These are phyloP conservation scores for Jatropha podagrica DNA, from an alignment of 441 rosid genomes.

Conservation along the genomic window DNA sequence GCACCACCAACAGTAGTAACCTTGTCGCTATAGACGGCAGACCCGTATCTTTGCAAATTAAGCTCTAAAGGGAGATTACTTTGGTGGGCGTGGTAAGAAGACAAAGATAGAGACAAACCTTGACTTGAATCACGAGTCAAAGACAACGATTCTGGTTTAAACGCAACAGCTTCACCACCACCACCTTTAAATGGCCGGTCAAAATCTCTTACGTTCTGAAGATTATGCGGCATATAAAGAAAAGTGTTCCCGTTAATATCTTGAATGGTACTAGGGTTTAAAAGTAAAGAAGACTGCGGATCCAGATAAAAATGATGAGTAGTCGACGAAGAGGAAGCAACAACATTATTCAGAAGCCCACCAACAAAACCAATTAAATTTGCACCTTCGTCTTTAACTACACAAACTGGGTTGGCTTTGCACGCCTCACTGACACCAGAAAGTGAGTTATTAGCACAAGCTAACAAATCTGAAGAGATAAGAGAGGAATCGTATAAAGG, in stretches of 20 bases:
- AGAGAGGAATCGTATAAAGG: slow-evolving; percentile 52
- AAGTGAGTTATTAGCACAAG: slow-evolving; percentile 30
- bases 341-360: slow-evolving; percentile 27
- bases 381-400: slow-evolving; percentile 39
- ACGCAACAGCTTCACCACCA: slow-evolving; percentile 35
- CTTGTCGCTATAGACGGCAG: slow-evolving; percentile 27
- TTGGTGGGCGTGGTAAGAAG: slow-evolving; percentile 55
- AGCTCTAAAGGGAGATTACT: slow-evolving; percentile 52
- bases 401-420: slow-evolving; percentile 26
- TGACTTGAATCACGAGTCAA: slow-evolving; percentile 16
- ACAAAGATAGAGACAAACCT: slow-evolving; percentile 60
- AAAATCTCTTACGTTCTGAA: slow-evolving; percentile 43
- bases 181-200: slow-evolving; percentile 41
- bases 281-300: slow-evolving; percentile 43
- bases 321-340: slow-evolving; percentile 31
- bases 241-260: slow-evolving; percentile 37
- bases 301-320: slow-evolving; percentile 37
- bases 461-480: slow-evolving; percentile 46
- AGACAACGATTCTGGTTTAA: slow-evolving; percentile 51
- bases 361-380: slow-evolving; percentile 48
- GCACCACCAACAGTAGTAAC: slow-evolving; percentile 24
- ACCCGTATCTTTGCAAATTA: slow-evolving; percentile 47
- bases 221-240: slow-evolving; percentile 39
- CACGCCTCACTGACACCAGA: neutral
- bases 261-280: slow-evolving; percentile 54